phyloP scores from a whole-genome alignment of 2,329 filamentous ascomycete species.

The Colletotrichum sp. region DNA sequence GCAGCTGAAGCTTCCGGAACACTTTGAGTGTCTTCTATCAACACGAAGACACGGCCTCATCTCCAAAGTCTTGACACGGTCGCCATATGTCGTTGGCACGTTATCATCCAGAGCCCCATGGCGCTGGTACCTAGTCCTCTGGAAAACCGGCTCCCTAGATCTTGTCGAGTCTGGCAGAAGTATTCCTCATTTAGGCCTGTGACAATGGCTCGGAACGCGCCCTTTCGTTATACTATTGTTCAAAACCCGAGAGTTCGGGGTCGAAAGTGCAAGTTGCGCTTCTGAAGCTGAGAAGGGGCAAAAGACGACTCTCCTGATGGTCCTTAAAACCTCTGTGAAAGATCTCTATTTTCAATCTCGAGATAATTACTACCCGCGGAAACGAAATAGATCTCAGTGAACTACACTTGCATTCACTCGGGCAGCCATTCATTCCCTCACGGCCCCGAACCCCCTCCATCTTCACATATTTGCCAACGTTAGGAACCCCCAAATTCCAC shows the following conservation, averaged over 20 bases:
- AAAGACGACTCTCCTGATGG: background rate
- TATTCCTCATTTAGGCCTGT: background rate
- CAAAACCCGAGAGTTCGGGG: background rate
- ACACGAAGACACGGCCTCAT: background rate
- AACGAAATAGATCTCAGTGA: too few species aligned
- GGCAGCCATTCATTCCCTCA: background rate
- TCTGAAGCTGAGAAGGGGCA: background rate
- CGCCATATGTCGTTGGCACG: background rate
- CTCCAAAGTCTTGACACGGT: background rate
- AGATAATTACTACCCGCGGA: too few species aligned
- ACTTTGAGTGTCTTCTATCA: background rate
- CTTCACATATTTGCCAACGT: background rate
- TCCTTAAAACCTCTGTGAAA: rapidly evolving
- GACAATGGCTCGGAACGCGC: background rate
- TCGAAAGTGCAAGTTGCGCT: background rate
- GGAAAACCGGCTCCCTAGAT: too few species aligned
- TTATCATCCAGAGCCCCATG: rapidly evolving
- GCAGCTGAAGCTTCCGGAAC: too few species aligned
- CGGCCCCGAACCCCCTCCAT: background rate
- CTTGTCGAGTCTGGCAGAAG: too few species aligned
- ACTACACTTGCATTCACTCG: background rate
- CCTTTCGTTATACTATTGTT: background rate
- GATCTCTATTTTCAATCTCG: background rate
- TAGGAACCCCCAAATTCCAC: rapidly evolving
- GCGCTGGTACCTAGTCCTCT: rapidly evolving